Evolutionary conservation across 306 rosid species (phyloP).

Genomic region (Quercus berberidifolia): DNA sequence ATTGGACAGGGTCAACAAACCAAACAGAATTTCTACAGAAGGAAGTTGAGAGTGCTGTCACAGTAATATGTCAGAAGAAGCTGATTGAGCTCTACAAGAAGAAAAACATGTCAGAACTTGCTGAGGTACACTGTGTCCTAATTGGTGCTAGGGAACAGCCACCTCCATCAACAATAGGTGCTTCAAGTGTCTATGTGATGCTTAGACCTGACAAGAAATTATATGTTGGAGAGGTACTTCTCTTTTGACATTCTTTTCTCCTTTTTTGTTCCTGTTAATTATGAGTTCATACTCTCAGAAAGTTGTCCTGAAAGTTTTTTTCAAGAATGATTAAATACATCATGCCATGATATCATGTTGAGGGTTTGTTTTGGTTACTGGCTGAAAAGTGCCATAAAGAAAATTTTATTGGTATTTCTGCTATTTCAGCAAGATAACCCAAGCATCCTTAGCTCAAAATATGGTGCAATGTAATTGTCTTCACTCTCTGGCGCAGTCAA

Average conservation of each 20-base stretch:
- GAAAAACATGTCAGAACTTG: constrained; percentile 19
- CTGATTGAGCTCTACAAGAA: constrained; percentile 44
- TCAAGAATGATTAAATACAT: not conserved
- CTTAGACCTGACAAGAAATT: constrained; percentile 70
- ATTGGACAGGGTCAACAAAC: constrained; percentile 23
- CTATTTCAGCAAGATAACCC: not conserved
- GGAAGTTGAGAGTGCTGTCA: constrained; percentile 63
- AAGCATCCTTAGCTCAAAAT: not conserved
- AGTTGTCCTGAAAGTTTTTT: not conserved
- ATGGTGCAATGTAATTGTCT: not conserved
- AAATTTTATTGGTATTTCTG: not conserved
- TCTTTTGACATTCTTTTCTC: constrained; percentile 5
- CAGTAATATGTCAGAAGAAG: constrained; percentile 64
- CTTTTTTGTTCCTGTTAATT: not conserved
- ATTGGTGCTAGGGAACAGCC: constrained; percentile 71
- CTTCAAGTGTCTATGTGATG: constrained; percentile 84
- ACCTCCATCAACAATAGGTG: constrained; percentile 86
- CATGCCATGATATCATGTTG: not conserved
- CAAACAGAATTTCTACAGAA: constrained; percentile 34
- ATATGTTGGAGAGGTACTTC: constrained; percentile 81
- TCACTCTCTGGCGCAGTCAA: not conserved
- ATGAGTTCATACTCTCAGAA: not conserved
- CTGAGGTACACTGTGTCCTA: constrained; percentile 49
- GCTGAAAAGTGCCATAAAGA: too few relatives aligned
- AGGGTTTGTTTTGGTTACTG: too few relatives aligned